A percentile compares a stretch with the other conserved stretches of the same genome.
Conservation (phyloP, 75 land plant genomes). For the Pinus taeda region DNA sequence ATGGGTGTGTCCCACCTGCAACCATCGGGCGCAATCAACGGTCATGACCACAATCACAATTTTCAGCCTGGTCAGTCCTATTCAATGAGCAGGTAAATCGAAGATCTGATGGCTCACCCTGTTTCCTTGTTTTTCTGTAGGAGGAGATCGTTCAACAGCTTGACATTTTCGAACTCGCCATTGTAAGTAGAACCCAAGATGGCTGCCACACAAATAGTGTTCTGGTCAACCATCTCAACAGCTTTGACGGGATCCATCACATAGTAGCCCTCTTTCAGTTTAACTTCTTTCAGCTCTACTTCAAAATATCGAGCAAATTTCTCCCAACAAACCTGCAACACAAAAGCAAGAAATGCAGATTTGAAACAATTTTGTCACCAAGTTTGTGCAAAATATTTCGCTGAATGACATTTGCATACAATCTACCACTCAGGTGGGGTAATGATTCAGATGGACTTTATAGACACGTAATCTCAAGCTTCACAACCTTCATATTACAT, state of each 20-base stretch:
- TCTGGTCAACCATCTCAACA: conserved; percentile 45
- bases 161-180: conserved; percentile 50
- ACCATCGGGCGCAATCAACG: not conserved
- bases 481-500: no score
- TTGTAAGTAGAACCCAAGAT: conserved; percentile 51
- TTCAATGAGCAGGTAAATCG: no score
- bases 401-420: no score
- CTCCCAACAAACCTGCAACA: conserved; percentile 44
- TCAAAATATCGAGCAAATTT: conserved; percentile 45
- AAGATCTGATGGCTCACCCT: conserved; percentile 23
- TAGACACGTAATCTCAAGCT: no score
- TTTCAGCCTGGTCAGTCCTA: no score
- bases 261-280: conserved; percentile 26
- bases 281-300: conserved; percentile 34
- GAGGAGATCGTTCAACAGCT: conserved; percentile 30
- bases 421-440: no score
- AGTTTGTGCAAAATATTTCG: no score
- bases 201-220: conserved; percentile 43
- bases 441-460: no score
- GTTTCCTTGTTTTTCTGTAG: conserved; percentile 40
- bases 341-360: conserved; percentile 6
- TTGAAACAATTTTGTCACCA: no score
- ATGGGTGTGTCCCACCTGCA: conserved; percentile 25
- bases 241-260: conserved; percentile 42
- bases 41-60: no score